Evolutionary conservation across 2,329 filamentous ascomycete species (phyloP).

Genomic region (Phyllachora maydis): DNA sequence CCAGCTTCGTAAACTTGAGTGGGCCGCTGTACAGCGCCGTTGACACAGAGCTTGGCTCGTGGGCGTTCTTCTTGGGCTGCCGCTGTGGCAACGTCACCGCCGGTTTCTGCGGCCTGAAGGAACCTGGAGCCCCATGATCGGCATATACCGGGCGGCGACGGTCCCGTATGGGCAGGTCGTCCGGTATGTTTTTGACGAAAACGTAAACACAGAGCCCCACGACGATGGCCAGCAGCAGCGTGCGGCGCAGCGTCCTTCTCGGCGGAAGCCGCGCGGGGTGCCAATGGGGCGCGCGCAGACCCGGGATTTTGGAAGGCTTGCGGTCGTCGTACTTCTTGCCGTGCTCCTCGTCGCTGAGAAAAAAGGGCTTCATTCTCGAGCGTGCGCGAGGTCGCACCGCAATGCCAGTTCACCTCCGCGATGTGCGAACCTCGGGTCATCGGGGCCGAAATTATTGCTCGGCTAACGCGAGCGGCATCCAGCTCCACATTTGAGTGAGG

Average conservation of each 20-base stretch:
- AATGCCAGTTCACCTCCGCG: no score
- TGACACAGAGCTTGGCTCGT: no score
- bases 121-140: constrained; percentile 4
- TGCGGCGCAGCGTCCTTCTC: constrained; percentile 32
- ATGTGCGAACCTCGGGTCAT: no score
- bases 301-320: constrained; percentile 7
- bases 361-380: constrained; percentile 24
- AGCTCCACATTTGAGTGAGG: no score
- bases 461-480: no score
- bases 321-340: constrained; percentile 41
- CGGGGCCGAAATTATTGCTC: no score
- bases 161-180: constrained; percentile 16
- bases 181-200: constrained; percentile 42
- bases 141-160: constrained; percentile 17
- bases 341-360: constrained; percentile 31
- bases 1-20: constrained; percentile 47
- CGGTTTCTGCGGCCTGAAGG: constrained; percentile 1
- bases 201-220: constrained; percentile 35
- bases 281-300: constrained; percentile 15
- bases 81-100: constrained; percentile 1
- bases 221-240: constrained; percentile 21
- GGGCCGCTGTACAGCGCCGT: constrained; percentile 44
- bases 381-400: no score
- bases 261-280: constrained; percentile 19
- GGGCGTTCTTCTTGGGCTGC: constrained; percentile 1